Evolutionary conservation across 768 basidiomycete species (phyloP), one percentile per base, ranked within the genome.

Genomic region (Symmetrospora coprosmae): DNA sequence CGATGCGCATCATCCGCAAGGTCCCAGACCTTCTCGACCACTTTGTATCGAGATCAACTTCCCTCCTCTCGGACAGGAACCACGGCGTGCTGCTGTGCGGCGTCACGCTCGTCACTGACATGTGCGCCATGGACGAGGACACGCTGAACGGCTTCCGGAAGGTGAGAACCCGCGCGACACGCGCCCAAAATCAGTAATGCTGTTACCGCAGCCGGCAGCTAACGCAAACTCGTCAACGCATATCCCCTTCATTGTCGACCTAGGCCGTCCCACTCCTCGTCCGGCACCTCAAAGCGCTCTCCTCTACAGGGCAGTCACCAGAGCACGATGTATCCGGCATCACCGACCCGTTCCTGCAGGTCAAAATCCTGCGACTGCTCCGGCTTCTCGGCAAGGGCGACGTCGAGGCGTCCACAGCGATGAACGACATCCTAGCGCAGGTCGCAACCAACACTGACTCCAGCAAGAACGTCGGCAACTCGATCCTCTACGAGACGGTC

Each of bases 301-400:
- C 87, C 39, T 90, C 92, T 0, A 94, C 91, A 2, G 92, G 92
- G 8, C 96, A 94, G 73, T 92, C 88, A 67, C 91, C 94, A 23
- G 94, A 97, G 71, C 94, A 97, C 69, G 94, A 99, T 66, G 94
- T 99, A 9, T 88, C 89, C n/a, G 94, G 94, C 35, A 94, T 99
- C 73, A 96, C 94, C 16, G 90, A 92, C 73, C 89, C 89, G 6
- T 91, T 91, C 77, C 76, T 91, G 6, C 89, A 92, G 72, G 72
- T 91, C 66, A 99, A 97, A 73, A 82, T 92, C 39, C 76, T 99
- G 23, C 83, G 90, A 11, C 75, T 99, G 37, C 75, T 99, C 43
- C 81, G 90, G 31, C 68, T 94, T n/a, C 80, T 97, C 25, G 94
- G 92, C 7, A 82, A 76, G 67, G 85, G 83, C 0, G 87, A 94